These are phyloP conservation scores for Mycena indigotica DNA, from an alignment of 768 basidiomycete species.

Conservation along the genomic window DNA sequence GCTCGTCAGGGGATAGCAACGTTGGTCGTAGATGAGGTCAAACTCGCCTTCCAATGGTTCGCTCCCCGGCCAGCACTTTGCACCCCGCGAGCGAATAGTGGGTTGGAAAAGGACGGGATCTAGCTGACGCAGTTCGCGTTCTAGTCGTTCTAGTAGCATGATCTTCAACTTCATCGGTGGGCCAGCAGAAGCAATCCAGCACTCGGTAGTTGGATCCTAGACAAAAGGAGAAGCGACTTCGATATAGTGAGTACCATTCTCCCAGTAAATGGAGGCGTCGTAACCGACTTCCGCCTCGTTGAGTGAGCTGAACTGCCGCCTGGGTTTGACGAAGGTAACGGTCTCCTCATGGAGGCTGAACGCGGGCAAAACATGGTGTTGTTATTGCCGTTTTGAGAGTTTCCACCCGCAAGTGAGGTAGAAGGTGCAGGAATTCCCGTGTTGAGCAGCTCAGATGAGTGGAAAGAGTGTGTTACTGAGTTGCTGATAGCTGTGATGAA, in stretches of 20 bases:
- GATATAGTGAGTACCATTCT: slow-evolving; percentile 2
- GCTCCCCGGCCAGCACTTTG: slow-evolving; percentile 23
- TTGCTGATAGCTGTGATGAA: no score
- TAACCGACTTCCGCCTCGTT: slow-evolving; percentile 23
- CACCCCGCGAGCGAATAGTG: slow-evolving; percentile 25
- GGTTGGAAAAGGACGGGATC: slow-evolving; percentile 16
- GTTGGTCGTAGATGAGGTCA: slow-evolving; percentile 8
- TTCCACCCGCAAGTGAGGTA: no score
- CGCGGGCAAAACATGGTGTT: slow-evolving; percentile 3
- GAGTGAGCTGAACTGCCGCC: slow-evolving; percentile 23
- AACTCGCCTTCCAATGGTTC: slow-evolving; percentile 8
- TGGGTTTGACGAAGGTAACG: slow-evolving; percentile 21
- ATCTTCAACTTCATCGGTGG: neutral
- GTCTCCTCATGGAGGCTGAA: slow-evolving; percentile 24
- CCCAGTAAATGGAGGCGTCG: slow-evolving; percentile 27
- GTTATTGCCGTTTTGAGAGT: no score
- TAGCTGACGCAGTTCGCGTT: no score
- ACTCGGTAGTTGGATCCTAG: neutral
- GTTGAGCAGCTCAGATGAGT: no score
- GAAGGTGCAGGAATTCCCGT: no score
- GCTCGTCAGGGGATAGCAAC: neutral
- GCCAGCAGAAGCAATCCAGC: slow-evolving; percentile 2
- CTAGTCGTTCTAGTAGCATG: neutral
- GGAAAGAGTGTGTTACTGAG: no score
- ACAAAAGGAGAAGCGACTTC: neutral